Percentiles rank a stretch among this genome's conserved stretches.
Conservation (phyloP, 306 rosid genomes). For the Cicer cuneatum region DNA sequence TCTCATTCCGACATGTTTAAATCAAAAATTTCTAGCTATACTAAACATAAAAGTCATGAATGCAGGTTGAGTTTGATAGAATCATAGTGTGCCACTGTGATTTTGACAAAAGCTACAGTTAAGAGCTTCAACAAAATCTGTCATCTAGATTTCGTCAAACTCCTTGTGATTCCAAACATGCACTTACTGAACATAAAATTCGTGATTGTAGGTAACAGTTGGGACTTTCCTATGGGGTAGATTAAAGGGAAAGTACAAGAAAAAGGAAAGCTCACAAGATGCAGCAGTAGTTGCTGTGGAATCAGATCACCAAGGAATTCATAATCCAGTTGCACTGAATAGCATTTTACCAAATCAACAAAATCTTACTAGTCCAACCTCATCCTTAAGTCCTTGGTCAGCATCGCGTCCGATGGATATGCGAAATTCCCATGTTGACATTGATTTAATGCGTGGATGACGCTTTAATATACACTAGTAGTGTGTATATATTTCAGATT, state of each 20-base stretch:
- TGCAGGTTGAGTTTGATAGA: no score
- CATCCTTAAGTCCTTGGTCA: conserved; percentile 75
- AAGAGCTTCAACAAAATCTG: no score
- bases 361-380: conserved; percentile 57
- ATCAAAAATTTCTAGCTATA: no score
- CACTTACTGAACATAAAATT: not conserved
- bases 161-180: no score
- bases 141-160: no score
- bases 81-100: no score
- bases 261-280: conserved; percentile 58
- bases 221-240: conserved; percentile 63
- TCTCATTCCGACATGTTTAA: no score
- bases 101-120: no score
- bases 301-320: conserved; percentile 62
- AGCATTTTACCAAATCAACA: conserved; percentile 62
- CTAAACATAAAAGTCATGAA: no score
- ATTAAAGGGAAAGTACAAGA: conserved; percentile 69
- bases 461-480: conserved; percentile 21
- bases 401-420: conserved; percentile 70
- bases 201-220: conserved; percentile 70
- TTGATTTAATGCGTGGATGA: conserved; percentile 95
- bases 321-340: conserved; percentile 55
- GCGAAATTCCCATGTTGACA: conserved; percentile 81
- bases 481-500: conserved; percentile 53
- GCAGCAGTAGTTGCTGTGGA: conserved; percentile 57